Percentiles rank a stretch among this genome's conserved stretches.
Conservation (phyloP, 345 rosid genomes). For the Rhizophora mangle region DNA sequence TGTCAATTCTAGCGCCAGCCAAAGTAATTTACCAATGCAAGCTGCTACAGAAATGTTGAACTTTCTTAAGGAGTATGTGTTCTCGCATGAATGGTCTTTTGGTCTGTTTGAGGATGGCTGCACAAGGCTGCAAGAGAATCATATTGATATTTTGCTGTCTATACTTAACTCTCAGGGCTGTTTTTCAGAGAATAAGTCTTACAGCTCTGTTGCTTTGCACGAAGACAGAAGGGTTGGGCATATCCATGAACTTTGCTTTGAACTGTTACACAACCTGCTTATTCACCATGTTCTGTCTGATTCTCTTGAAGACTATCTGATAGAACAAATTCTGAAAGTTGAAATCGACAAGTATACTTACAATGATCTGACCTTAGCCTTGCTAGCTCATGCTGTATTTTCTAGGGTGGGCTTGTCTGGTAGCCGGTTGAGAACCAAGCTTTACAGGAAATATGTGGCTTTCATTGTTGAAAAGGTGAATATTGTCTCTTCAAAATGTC, state of each 20-base stretch:
- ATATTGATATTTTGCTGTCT: slow-evolving; percentile 74
- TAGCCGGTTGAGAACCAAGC: slow-evolving; percentile 55
- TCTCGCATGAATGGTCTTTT: slow-evolving; percentile 69
- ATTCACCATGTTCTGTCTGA: slow-evolving; percentile 53
- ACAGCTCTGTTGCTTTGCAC: slow-evolving; percentile 39
- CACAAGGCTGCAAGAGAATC: slow-evolving; percentile 50
- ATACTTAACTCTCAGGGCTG: slow-evolving; percentile 47
- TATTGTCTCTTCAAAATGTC: slow-evolving; percentile 43
- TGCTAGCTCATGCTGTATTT: slow-evolving; percentile 69
- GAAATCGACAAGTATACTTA: slow-evolving; percentile 61
- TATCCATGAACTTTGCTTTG: slow-evolving; percentile 61
- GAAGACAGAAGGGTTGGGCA: slow-evolving; percentile 55
- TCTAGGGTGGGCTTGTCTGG: slow-evolving; percentile 63
- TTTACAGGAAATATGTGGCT: slow-evolving; percentile 52
- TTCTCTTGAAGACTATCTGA: slow-evolving; percentile 70
- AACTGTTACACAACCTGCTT: slow-evolving; percentile 66
- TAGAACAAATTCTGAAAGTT: slow-evolving; percentile 63
- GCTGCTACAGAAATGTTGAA: slow-evolving; percentile 71
- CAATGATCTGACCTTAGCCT: slow-evolving; percentile 64
- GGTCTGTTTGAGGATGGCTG: slow-evolving; percentile 68
- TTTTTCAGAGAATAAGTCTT: slow-evolving; percentile 45
- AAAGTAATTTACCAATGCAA: slow-evolving; percentile 69
- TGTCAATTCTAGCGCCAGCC: slow-evolving; percentile 43
- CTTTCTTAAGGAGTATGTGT: slow-evolving; percentile 65
- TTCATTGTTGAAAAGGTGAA: slow-evolving; percentile 58